These are phyloP conservation scores for Usnea hakonensis DNA, from an alignment of 495 filamentous ascomycete species.

Conservation along the genomic window DNA sequence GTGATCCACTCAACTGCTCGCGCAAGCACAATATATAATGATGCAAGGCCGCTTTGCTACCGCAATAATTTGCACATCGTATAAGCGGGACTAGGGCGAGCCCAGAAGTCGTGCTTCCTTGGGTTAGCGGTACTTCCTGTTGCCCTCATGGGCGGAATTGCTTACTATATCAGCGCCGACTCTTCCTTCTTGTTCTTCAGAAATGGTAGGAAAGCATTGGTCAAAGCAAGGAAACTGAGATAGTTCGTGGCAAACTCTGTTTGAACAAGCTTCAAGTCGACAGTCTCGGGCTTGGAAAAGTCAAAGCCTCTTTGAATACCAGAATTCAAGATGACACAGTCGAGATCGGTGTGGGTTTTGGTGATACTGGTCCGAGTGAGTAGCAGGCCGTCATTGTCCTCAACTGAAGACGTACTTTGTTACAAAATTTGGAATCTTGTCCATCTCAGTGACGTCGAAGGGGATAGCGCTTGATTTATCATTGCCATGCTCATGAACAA, in stretches of 20 bases:
- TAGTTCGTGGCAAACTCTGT: conserved; percentile 63
- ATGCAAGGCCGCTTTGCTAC: conserved; percentile 41
- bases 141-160: not conserved
- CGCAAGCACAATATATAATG: conserved; percentile 49
- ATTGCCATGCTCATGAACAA: conserved; percentile 51
- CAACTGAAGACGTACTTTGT: conserved; percentile 31
- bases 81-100: conserved; percentile 36
- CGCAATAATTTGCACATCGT: conserved; percentile 37
- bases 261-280: conserved; percentile 46
- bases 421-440: conserved; percentile 50
- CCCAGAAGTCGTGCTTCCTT: conserved; percentile 37
- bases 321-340: conserved; percentile 36
- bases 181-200: conserved; percentile 41
- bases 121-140: not conserved
- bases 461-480: conserved; percentile 44
- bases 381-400: not conserved
- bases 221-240: conserved; percentile 51
- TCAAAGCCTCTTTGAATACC: conserved; percentile 47
- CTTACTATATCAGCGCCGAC: conserved; percentile 34
- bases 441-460: conserved; percentile 59
- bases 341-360: conserved; percentile 44
- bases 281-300: conserved; percentile 49
- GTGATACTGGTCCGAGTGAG: conserved; percentile 38
- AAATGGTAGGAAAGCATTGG: conserved; percentile 56
- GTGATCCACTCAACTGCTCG: conserved; percentile 45